Evolutionary conservation across 2,329 filamentous ascomycete species (phyloP).

Genomic region (Neurospora crassa): DNA sequence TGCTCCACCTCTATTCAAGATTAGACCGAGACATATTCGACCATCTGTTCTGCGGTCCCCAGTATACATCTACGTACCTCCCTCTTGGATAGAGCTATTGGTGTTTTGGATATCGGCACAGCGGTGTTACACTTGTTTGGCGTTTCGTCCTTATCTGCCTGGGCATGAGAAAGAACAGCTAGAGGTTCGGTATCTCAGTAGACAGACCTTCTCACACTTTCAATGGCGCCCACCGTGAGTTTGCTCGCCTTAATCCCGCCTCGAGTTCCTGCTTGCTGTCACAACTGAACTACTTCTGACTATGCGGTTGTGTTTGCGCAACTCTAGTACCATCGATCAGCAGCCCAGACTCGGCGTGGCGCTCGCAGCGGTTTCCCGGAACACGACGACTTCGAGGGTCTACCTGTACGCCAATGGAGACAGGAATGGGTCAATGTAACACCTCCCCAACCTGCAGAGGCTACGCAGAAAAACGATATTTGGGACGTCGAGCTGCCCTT

Average conservation of each 20-base stretch:
- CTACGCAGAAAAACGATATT: conserved; percentile 50
- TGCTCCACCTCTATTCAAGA: not conserved
- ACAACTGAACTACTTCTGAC: not conserved
- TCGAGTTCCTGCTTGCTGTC: not conserved
- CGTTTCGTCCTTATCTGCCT: not conserved
- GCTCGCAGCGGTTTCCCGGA: conserved; percentile 47
- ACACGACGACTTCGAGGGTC: conserved; percentile 53
- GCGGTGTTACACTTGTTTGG: not conserved
- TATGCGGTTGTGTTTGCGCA: not conserved
- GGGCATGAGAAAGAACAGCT: not conserved
- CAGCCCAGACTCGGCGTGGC: conserved; percentile 43
- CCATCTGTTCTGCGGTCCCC: not conserved
- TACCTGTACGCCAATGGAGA: conserved; percentile 81
- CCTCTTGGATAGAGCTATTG: not conserved
- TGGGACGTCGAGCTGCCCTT: conserved; percentile 69
- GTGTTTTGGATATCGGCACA: not conserved
- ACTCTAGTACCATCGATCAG: conserved; percentile 16
- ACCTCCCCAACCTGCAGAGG: conserved; percentile 56
- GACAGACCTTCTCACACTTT: not conserved
- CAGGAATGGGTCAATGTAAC: conserved; percentile 60
- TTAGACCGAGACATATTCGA: not conserved
- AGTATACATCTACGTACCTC: not conserved
- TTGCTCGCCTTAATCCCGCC: not conserved
- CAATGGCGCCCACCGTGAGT: conserved; percentile 12
- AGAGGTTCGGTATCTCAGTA: not conserved